A percentile compares a stretch with the other conserved stretches of the same genome.
These are phyloP conservation scores for Verticillium nubilum DNA, from an alignment of 2,329 filamentous ascomycete species.

Conservation along the genomic window DNA sequence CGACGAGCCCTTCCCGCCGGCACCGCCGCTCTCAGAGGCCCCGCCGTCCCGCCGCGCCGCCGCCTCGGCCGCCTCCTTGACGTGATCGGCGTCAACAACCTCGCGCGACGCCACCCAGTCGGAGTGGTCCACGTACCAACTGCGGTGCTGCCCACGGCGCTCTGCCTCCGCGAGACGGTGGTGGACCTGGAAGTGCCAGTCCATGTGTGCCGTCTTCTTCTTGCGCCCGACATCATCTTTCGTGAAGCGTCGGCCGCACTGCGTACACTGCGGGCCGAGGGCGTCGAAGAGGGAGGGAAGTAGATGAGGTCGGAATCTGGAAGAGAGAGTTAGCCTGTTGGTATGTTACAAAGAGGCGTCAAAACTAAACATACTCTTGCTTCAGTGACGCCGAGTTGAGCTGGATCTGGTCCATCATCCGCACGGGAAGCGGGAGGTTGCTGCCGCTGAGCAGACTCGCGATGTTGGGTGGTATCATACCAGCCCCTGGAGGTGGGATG, in stretches of 20 bases:
- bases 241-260: conserved; percentile 84
- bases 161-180: conserved; percentile 81
- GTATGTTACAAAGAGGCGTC: too few relatives aligned
- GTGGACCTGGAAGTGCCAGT: conserved; percentile 97
- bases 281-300: conserved; percentile 72
- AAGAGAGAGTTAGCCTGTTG: neutral
- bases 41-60: neutral
- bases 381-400: conserved; percentile 67
- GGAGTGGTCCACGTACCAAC: conserved; percentile 78
- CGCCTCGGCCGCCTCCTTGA: conserved; percentile 24
- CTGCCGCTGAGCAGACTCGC: conserved; percentile 22
- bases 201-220: conserved; percentile 87
- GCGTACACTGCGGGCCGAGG: conserved; percentile 80
- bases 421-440: conserved; percentile 14
- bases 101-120: conserved; percentile 90
- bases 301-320: conserved; percentile 68
- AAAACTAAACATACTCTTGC: conserved; percentile 51
- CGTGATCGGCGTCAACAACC: conserved; percentile 61
- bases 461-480: conserved; percentile 26
- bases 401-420: conserved; percentile 43
- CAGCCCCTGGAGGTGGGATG: conserved; percentile 22
- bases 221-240: conserved; percentile 71
- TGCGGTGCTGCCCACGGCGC: conserved; percentile 82
- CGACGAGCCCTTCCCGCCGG: conserved; percentile 5
- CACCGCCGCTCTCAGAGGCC: neutral